A percentile compares a stretch with the other conserved stretches of the same genome.
Evolutionary conservation across 257 asterid genomes (phyloP).

Genomic region (Pogostemon cablin): DNA sequence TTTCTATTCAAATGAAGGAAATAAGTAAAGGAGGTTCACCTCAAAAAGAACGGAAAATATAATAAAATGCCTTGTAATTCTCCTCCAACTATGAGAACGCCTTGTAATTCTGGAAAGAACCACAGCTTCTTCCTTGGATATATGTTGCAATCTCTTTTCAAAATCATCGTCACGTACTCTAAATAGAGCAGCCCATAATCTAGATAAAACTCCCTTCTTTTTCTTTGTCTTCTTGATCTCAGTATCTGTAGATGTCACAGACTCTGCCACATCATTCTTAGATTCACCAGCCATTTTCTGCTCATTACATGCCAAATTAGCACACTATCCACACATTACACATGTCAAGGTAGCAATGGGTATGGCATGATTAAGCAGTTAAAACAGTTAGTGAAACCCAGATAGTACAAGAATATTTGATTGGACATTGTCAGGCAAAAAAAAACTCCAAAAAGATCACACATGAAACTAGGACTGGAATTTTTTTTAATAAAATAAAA

Average conservation of each 20-base stretch:
- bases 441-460: not conserved
- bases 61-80: conserved; percentile 60
- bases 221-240: conserved; percentile 58
- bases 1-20: not conserved
- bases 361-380: not conserved
- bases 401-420: not conserved
- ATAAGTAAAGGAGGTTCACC: conserved; percentile 50
- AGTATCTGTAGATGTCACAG: conserved; percentile 48
- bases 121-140: conserved; percentile 87
- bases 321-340: conserved; percentile 14
- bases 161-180: conserved; percentile 70
- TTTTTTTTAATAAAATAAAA: not conserved
- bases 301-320: conserved; percentile 27
- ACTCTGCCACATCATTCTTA: conserved; percentile 58
- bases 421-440: not conserved
- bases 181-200: conserved; percentile 68
- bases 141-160: conserved; percentile 86
- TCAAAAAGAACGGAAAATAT: conserved; percentile 67
- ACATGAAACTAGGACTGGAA: conserved; percentile 4
- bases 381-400: not conserved
- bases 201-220: conserved; percentile 70
- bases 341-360: conserved; percentile 14
- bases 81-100: conserved; percentile 67
- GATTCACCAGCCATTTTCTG: conserved; percentile 67
- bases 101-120: conserved; percentile 65